These are phyloP conservation scores for Austropuccinia psidii DNA, from an alignment of 1,284 basidiomycete genomes.

Conservation along the genomic window DNA sequence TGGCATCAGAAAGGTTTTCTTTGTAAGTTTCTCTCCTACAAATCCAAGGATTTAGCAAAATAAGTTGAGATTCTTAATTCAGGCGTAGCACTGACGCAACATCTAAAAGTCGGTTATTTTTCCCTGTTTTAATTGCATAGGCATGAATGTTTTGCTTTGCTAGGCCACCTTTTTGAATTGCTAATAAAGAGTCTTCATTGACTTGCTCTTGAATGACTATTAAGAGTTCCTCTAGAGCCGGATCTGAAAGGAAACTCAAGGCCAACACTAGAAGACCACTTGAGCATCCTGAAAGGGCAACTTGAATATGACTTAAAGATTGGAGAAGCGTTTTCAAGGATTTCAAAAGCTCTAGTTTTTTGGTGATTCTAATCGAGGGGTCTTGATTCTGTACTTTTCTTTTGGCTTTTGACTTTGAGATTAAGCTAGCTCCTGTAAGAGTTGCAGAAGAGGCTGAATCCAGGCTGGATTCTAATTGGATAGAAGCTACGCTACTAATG, in stretches of 20 bases:
- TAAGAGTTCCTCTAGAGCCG: constrained; percentile 14
- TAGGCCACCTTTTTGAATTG: constrained; percentile 31
- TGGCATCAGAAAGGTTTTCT: constrained; percentile 40
- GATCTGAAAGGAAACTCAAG: constrained; percentile 16
- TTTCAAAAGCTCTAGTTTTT: constrained; percentile 31
- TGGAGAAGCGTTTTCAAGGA: constrained; percentile 14
- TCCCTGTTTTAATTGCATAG: constrained; percentile 31
- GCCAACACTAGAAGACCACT: constrained; percentile 6
- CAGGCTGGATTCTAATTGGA: background rate
- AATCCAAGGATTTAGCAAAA: too few species aligned
- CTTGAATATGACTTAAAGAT: constrained; percentile 13
- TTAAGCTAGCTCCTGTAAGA: background rate
- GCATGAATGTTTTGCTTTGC: constrained; percentile 36
- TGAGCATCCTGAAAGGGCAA: constrained; percentile 16
- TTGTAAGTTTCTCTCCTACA: constrained; percentile 36
- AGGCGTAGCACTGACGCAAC: constrained; percentile 21
- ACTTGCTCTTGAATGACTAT: constrained; percentile 8
- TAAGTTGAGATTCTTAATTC: too few species aligned
- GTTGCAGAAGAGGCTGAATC: background rate
- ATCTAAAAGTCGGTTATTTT: constrained; percentile 20
- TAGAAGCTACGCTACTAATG: constrained; percentile 12
- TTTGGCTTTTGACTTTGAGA: background rate
- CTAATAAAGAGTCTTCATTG: constrained; percentile 31
- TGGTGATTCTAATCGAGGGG: constrained; percentile 21
- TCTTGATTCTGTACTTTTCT: background rate